phyloP scores from a whole-genome alignment of 1,284 basidiomycete species.

The Sporisorium scitamineum region DNA sequence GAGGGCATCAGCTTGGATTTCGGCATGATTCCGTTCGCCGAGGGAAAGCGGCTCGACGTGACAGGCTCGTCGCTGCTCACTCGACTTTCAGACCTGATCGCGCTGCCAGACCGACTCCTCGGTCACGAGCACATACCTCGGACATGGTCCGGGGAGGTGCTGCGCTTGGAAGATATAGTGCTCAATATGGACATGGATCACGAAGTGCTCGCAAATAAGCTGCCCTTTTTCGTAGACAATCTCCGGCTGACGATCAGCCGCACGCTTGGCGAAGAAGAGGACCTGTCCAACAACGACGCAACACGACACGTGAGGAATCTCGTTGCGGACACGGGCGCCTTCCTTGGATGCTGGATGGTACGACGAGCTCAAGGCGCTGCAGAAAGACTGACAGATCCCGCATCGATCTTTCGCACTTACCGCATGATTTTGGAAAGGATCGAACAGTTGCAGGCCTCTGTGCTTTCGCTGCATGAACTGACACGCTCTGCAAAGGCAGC shows the following conservation, averaged over 20 bases:
- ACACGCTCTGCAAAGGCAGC: not conserved
- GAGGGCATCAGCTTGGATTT: constrained; percentile 59
- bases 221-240: constrained; percentile 30
- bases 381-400: not conserved
- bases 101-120: constrained; percentile 31
- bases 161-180: constrained; percentile 38
- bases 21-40: constrained; percentile 47
- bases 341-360: constrained; percentile 35
- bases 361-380: constrained; percentile 4
- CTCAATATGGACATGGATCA: constrained; percentile 34
- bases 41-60: constrained; percentile 12
- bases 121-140: constrained; percentile 21
- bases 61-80: constrained; percentile 7
- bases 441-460: constrained; percentile 34
- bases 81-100: constrained; percentile 25
- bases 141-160: constrained; percentile 24
- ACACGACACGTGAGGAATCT: constrained; percentile 12
- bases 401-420: constrained; percentile 27
- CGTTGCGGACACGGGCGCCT: constrained; percentile 25
- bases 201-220: constrained; percentile 12
- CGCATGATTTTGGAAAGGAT: constrained; percentile 26
- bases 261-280: not conserved
- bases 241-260: constrained; percentile 30
- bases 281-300: not conserved
- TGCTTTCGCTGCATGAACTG: constrained; percentile 16